Conservation (phyloP, 1,139 yeast species). For the Lodderomyces parapsilosis region DNA sequence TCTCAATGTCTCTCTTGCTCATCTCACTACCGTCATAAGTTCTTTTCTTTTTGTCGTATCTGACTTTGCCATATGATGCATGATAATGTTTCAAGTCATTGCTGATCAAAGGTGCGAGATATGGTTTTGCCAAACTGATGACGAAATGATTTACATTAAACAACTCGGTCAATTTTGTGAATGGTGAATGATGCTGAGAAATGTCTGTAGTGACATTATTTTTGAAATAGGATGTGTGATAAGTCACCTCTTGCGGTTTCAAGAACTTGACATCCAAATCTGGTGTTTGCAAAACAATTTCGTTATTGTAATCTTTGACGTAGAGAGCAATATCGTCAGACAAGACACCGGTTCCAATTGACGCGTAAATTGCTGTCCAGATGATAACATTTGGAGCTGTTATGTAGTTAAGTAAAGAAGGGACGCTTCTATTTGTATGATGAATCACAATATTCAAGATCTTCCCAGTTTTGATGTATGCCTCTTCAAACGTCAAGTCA, state of each 20-base stretch:
- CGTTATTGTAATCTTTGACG: constrained; percentile 66
- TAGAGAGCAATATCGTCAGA: constrained; percentile 62
- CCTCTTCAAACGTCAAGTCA: constrained; percentile 89
- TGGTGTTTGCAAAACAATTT: constrained; percentile 46
- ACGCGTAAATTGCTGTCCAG: constrained; percentile 79
- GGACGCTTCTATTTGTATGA: constrained; percentile 70
- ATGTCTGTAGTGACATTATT: constrained; percentile 16
- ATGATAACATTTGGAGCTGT: constrained; percentile 94
- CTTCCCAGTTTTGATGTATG: constrained; percentile 80
- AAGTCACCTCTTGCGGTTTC: constrained; percentile 49
- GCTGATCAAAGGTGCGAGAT: constrained; percentile 82
- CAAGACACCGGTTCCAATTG: constrained; percentile 67
- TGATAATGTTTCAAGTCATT: constrained; percentile 73
- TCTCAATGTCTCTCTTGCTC: constrained; percentile 19
- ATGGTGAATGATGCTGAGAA: constrained; percentile 53
- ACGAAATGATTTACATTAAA: constrained; percentile 93
- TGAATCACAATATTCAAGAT: constrained; percentile 87
- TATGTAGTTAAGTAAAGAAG: constrained; percentile 79
- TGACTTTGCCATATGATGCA: constrained; percentile 33
- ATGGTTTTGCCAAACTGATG: constrained; percentile 88
- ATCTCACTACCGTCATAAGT: constrained; percentile 10
- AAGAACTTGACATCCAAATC: constrained; percentile 34
- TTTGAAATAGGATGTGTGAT: constrained; percentile 40
- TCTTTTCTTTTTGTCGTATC: constrained; percentile 18
- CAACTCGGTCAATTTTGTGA: constrained; percentile 83